Evolutionary conservation across 139 green algal genomes (phyloP), one percentile per base, ranked within the genome.

Genomic region (Chlamydomonas applanata): DNA sequence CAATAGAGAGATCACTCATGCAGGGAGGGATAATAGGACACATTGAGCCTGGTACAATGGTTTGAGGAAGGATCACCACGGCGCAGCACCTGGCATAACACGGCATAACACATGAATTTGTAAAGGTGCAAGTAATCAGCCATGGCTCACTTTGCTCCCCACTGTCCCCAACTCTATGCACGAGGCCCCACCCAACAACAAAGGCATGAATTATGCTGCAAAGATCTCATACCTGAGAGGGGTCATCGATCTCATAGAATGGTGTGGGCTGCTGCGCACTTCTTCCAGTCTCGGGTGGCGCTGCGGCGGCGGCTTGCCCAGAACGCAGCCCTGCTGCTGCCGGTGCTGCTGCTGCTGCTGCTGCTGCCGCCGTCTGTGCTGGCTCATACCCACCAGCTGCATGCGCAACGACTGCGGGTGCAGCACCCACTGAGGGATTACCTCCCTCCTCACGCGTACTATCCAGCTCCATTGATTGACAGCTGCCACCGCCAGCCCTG

Each of bases 181-280:
- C n/a, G n/a, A n/a, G n/a, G n/a, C n/a, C n/a, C n/a, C n/a, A n/a
- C n/a, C n/a, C n/a, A n/a, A n/a, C n/a, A n/a, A n/a, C n/a, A n/a
- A n/a, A n/a, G n/a, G n/a, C n/a, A n/a, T n/a, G n/a, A n/a, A n/a
- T n/a, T n/a, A n/a, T n/a, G n/a, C n/a, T n/a, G n/a, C 33, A 46
- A 22, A 24, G 40, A 35, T 29, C 29, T 19, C 62, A 29, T 20
- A 61, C 33, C 7, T 69, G 52, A 13, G 59, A 66, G 11, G 59
- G 59, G 59, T 66, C 59, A 22, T 66, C 25, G 11, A 66, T 34
- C n/a, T 66, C 59, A 66, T 40, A 66, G 59, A 66, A 66, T 4
- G 59, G 40, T 11, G 40, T 49, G 40, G 40, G 40, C 7, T 11
- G 7, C 7, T 49, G 40, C 11, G 40, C 11, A 49, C 40, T 49